Evolutionary conservation across 768 basidiomycete species (phyloP), one percentile per base, ranked within the genome.

Genomic region (Mycena vitilis): DNA sequence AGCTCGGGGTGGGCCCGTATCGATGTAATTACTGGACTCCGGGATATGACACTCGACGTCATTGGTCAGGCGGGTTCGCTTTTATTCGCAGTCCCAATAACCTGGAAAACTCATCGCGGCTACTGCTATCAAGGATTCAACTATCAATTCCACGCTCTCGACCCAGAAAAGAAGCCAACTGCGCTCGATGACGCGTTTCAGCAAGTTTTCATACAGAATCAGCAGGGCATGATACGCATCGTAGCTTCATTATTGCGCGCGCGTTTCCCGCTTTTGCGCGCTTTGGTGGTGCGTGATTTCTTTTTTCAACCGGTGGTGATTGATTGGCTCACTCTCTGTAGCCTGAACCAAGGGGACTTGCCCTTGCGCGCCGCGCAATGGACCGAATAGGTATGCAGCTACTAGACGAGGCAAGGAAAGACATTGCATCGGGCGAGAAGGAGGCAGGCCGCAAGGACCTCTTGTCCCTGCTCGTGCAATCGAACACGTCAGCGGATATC

Each of bases 21-120:
- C 47, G 87, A 91, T 45, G 82, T 86, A 10, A 73, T 85, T 56
- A 67, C 76, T 1, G 88, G 83, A 81, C 77, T 89, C 10, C 82
- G 82, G 40, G 30, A 25, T 10, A 81, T 85, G 9, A 88, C 88
- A 5, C 78, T 89, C 13, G 89, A 89, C 37, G 45, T 65, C 22
- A 71, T 71, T 38, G 70, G 70, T 1, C 57, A 55, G 3, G 70
- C 70, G 11, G 70, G 70, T 65, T 5, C 1, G 2, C 52, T 34
- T 4, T 6, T 34, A 15, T 23, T 2, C n/a, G 4, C 45, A 23
- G 30, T 16, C 6, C 10, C n/a, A 20, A 9, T 1, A 30, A 30
- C 30, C 5, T 30, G 2, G 30, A 30, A 30, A 30, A 5, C 30
- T 30, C 30, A 30, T 20, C 38, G 6, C 47, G 40, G 16, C 45